Conservation (phyloP, 768 basidiomycete genomes). For the Dendrothele bispora region DNA sequence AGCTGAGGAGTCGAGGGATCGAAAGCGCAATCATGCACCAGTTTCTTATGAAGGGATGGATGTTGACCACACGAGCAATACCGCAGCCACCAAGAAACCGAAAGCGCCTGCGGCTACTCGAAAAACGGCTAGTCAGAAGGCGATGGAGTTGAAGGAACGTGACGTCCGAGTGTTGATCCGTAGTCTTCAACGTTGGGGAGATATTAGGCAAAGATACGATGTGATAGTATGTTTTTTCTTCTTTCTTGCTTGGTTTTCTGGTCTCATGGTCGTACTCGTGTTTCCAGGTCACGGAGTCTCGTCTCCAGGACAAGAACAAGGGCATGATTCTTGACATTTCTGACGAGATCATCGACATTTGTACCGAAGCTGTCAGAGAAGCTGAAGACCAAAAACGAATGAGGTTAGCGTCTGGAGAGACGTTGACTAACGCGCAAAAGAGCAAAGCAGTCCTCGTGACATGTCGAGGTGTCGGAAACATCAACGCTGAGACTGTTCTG, state of each 20-base stretch:
- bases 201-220: conserved; percentile 92
- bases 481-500: conserved; percentile 97
- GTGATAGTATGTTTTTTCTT: conserved; percentile 67
- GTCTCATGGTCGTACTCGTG: conserved; percentile 8
- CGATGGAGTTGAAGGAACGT: conserved; percentile 96
- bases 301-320: conserved; percentile 91
- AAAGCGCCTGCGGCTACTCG: conserved; percentile 71
- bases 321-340: conserved; percentile 87
- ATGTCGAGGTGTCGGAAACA: conserved; percentile 85
- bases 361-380: conserved; percentile 79
- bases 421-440: conserved; percentile 89
- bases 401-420: conserved; percentile 79
- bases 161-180: conserved; percentile 94
- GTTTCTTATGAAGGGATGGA: conserved; percentile 96
- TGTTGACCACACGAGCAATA: conserved; percentile 66
- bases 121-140: conserved; percentile 91
- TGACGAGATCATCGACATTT: conserved; percentile 90
- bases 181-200: conserved; percentile 97
- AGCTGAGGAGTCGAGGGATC: conserved; percentile 65
- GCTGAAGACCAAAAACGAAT: conserved; percentile 79
- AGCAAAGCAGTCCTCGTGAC: conserved; percentile 96
- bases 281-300: conserved; percentile 79
- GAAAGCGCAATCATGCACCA: conserved; percentile 84
- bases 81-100: conserved; percentile 71
- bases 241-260: conserved; percentile 2